Percentiles rank a stretch among this genome's conserved stretches.
Conservation (phyloP, 257 asterid species). For the Echium plantagineum region DNA sequence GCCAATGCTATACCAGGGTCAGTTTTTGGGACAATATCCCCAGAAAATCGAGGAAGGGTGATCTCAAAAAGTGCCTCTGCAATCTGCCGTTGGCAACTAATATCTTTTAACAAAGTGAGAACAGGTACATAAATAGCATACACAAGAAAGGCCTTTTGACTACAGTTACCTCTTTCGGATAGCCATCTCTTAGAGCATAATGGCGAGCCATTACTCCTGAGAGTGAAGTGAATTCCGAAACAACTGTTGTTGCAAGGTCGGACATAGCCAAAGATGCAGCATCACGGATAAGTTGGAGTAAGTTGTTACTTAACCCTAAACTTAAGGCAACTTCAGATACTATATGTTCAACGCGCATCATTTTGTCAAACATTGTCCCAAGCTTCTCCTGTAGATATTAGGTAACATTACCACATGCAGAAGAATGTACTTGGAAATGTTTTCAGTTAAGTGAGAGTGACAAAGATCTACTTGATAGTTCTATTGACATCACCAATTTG, state of each 20-base stretch:
- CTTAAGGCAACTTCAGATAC: conserved; percentile 54
- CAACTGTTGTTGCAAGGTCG: conserved; percentile 89
- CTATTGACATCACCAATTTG: neutral
- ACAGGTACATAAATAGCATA: conserved; percentile 7
- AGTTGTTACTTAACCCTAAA: conserved; percentile 45
- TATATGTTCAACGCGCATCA: conserved; percentile 57
- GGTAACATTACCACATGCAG: neutral
- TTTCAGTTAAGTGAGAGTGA: neutral
- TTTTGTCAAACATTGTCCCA: conserved; percentile 93
- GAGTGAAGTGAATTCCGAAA: conserved; percentile 86
- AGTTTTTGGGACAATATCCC: conserved; percentile 80
- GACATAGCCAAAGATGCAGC: conserved; percentile 89
- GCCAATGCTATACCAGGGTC: conserved; percentile 80
- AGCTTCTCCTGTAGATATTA: conserved; percentile 57
- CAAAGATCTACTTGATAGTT: neutral
- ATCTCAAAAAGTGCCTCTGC: conserved; percentile 86
- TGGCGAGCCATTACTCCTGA: conserved; percentile 91
- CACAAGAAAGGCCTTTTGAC: conserved; percentile 3
- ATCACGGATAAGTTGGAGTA: conserved; percentile 39
- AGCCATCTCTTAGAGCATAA: conserved; percentile 93
- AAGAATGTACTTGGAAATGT: neutral
- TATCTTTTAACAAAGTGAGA: neutral
- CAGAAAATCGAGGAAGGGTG: conserved; percentile 84
- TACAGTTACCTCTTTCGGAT: conserved; percentile 79
- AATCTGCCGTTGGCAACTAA: conserved; percentile 30